Base-by-base conservation (phyloP, 2,329 filamentous ascomycete genomes). In the Beauveria pseudobassiana region DNA sequence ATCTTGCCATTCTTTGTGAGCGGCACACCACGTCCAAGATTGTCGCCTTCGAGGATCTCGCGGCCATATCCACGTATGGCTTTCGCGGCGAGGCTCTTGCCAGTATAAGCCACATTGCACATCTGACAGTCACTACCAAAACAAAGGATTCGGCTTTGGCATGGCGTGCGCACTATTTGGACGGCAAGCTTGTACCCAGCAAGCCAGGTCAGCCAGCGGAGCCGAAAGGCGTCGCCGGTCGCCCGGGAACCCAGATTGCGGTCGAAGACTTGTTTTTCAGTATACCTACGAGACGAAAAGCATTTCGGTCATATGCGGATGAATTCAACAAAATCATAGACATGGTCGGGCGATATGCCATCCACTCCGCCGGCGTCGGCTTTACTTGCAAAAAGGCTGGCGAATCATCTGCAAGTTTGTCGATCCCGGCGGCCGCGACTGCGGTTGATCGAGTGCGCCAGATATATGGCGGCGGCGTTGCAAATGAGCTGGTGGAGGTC, bases 191-290 rank as follows among this genome's bases (percentile, higher is more conserved):
- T 50, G 83, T 85, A 7, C 87, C 93, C 16, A 79, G 90, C 10
- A 98, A 98, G 72, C 92, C 93, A 12, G 93, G 93, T 14, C 93
- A 96, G 71, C 86, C 82, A 65, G 80, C 89, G 1, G 92, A 96
- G 46, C 95, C 95, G 2, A 96, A 91, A 71, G 87, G 91, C 5
- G 90, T 88, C 45, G 93, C 95, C 51, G 95, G 95, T 18, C 85
- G 93, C 18, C 88, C 86, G 65, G 95, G 95, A 8, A 99, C 95
- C 2, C 93, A 97, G 69, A 96, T 99, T 69, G 93, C 91, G 0
- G 93, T 99, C 18, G 93, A 99, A 71, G 95, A 99, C 72, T 77
- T 99, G 12, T 99, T 99, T 74, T 99, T 96, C 80, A 99, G 97
- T 69, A 86, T 98, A 1, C 93, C 92, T 0, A 96, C 89, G 9